A percentile compares a stretch with the other conserved stretches of the same genome.
Conservation (phyloP, 139 green algal genomes). For the Klebsormidium nitens region DNA sequence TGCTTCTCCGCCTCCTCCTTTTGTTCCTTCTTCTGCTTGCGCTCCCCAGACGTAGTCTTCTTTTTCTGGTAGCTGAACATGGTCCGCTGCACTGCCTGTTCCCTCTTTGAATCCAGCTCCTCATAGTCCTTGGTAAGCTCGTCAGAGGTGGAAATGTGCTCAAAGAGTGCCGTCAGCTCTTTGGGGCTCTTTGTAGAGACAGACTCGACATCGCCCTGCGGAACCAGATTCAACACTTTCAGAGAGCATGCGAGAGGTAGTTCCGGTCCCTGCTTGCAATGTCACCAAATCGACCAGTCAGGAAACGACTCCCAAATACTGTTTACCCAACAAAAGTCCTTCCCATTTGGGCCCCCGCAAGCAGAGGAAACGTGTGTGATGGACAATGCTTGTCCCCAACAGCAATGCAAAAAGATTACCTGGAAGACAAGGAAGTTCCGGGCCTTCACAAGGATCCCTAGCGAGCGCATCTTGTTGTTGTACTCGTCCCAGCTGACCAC, state of each 20-base stretch:
- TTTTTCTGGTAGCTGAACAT: slow-evolving; percentile 65
- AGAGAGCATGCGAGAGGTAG: too few relatives aligned
- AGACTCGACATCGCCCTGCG: slow-evolving; percentile 88
- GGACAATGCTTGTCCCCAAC: background rate
- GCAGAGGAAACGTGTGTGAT: too few relatives aligned
- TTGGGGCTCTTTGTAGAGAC: slow-evolving; percentile 73
- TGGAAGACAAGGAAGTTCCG: slow-evolving; percentile 99
- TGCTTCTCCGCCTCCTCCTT: slow-evolving; percentile 94
- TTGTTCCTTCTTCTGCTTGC: slow-evolving; percentile 90
- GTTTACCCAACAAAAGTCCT: too few relatives aligned
- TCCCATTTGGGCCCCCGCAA: too few relatives aligned
- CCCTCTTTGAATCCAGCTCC: slow-evolving; percentile 48
- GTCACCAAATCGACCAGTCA: too few relatives aligned
- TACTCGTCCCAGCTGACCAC: slow-evolving; percentile 81
- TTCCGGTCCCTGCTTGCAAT: too few relatives aligned
- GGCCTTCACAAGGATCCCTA: slow-evolving; percentile 89
- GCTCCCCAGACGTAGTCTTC: slow-evolving; percentile 66
- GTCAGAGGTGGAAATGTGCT: slow-evolving; percentile 78
- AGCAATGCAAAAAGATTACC: slow-evolving; percentile 41
- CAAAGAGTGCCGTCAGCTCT: slow-evolving; percentile 83
- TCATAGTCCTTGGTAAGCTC: slow-evolving; percentile 65
- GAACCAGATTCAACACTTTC: background rate
- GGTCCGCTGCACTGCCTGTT: slow-evolving; percentile 58
- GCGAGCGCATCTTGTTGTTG: slow-evolving; percentile 60
- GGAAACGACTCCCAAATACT: too few relatives aligned